Evolutionary conservation across 2,329 filamentous ascomycete genomes (phyloP), one percentile per base, ranked within the genome.

Genomic region (Exophiala sp.): DNA sequence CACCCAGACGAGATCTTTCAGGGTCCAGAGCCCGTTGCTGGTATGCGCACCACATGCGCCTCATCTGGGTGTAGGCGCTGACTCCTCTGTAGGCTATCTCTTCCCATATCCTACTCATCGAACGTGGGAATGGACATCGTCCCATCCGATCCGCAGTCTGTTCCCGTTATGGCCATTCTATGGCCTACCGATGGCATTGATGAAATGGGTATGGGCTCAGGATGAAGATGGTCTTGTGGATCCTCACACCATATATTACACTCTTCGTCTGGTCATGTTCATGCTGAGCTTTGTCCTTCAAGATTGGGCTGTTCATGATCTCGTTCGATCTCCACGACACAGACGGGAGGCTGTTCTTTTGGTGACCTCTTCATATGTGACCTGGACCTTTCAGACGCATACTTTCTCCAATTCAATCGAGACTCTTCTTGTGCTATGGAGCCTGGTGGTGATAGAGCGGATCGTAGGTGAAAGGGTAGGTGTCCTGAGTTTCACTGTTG

Each of bases 1-100:
- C 94, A 99, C 71, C 94, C 94, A 4, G 94, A 99, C 75, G 94
- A 99, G 79, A 94, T 97, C 77, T 99, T 99, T 67, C 94, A 99
- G 75, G 94, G 94, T 34, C 94, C 94, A 12, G 94, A 99, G 77
- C 87, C 97, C 61, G 94, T 97, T 67, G 91, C 92, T 67, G 92
- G 92, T 96, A 83, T 63, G 85, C 36, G 20, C 33, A 12, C 10
- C 33, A 32, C 33, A 24, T 29, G 11, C 12, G 21, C 47, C 6
- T 11, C n/a, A 8, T 32, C 14, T 14, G 9, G 16, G 43, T 12
- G n/a, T 21, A 18, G 32, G 20, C 46, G 38, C 43, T 50, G 29
- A 41, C 45, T 45, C 18, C 16, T 49, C 16, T 38, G n/a, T 67
- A 96, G 92, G 91, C 66, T 86, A 92, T 70, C 89, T 96, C 65